Evolutionary conservation across 257 asterid species (phyloP).

Genomic region (Plectranthus barbatus): DNA sequence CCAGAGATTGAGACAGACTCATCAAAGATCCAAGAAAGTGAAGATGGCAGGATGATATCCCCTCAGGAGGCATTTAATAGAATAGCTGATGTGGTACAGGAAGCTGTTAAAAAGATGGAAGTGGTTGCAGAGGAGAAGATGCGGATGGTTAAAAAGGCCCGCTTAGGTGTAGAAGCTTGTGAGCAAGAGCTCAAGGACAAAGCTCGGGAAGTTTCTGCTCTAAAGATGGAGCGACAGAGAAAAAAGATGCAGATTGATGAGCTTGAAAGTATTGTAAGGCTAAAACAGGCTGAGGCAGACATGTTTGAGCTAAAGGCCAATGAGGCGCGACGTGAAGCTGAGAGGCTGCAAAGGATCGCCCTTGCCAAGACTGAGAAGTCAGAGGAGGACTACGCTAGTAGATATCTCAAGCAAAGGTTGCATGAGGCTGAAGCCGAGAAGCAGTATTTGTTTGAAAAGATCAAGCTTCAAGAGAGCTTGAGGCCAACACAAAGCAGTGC

Average conservation of each 20-base stretch:
- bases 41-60: conserved; percentile 60
- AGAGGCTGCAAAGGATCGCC: conserved; percentile 71
- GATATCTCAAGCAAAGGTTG: conserved; percentile 72
- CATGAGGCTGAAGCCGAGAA: conserved; percentile 91
- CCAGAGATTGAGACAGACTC: conserved; percentile 72
- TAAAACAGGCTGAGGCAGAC: conserved; percentile 84
- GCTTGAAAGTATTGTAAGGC: conserved; percentile 77
- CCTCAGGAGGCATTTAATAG: conserved; percentile 85
- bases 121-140: conserved; percentile 73
- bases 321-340: conserved; percentile 86
- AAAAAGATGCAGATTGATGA: conserved; percentile 77
- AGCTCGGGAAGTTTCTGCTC: conserved; percentile 59
- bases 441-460: conserved; percentile 66
- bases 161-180: conserved; percentile 60
- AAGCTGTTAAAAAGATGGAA: conserved; percentile 88
- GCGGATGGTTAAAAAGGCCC: conserved; percentile 85
- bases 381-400: conserved; percentile 74
- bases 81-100: conserved; percentile 90
- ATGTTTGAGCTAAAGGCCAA: conserved; percentile 80
- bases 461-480: conserved; percentile 74
- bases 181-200: conserved; percentile 89
- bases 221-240: conserved; percentile 72
- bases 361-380: conserved; percentile 73
- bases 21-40: conserved; percentile 53
- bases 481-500: conserved; percentile 55